Evolutionary conservation across 2,329 filamentous ascomycete genomes (phyloP).

Genomic region (Neonectria ditissima): DNA sequence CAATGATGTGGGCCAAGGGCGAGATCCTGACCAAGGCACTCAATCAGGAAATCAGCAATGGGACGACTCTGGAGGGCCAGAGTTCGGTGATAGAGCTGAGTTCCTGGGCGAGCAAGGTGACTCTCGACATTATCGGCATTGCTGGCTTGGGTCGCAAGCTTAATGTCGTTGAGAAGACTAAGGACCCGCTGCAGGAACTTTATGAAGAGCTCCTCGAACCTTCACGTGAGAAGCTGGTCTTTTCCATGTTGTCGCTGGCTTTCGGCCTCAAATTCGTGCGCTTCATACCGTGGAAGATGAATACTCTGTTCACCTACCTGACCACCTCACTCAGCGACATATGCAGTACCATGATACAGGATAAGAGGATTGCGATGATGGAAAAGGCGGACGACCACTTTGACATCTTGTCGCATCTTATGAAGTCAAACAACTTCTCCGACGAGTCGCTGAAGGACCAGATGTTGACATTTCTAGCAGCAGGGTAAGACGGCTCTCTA

Average conservation of each 20-base stretch:
- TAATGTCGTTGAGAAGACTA: constrained; percentile 52
- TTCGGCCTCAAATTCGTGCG: constrained; percentile 26
- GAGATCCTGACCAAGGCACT: constrained; percentile 50
- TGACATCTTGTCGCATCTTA: constrained; percentile 73
- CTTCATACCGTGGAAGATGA: constrained; percentile 38
- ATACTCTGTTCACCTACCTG: constrained; percentile 28
- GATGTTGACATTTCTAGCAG: constrained; percentile 65
- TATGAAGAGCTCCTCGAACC: constrained; percentile 61
- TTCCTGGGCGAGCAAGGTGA: constrained; percentile 64
- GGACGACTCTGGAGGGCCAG: background rate
- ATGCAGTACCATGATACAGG: constrained; percentile 49
- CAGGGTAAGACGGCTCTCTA: constrained; percentile 15
- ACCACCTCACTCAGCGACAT: constrained; percentile 27
- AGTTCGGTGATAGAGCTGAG: constrained; percentile 51
- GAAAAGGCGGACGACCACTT: constrained; percentile 60
- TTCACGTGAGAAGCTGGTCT: constrained; percentile 58
- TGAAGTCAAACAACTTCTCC: constrained; percentile 64
- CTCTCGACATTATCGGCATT: constrained; percentile 70
- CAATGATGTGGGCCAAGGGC: constrained; percentile 74
- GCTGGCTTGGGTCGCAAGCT: constrained; percentile 69
- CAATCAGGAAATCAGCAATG: constrained; percentile 53
- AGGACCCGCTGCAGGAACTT: constrained; percentile 57
- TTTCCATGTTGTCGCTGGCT: constrained; percentile 31
- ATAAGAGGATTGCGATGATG: constrained; percentile 61
- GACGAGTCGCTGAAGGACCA: constrained; percentile 66